Evolutionary conservation across 2,329 filamentous ascomycete species (phyloP).

Genomic region (Rhynchosporium agropyri): DNA sequence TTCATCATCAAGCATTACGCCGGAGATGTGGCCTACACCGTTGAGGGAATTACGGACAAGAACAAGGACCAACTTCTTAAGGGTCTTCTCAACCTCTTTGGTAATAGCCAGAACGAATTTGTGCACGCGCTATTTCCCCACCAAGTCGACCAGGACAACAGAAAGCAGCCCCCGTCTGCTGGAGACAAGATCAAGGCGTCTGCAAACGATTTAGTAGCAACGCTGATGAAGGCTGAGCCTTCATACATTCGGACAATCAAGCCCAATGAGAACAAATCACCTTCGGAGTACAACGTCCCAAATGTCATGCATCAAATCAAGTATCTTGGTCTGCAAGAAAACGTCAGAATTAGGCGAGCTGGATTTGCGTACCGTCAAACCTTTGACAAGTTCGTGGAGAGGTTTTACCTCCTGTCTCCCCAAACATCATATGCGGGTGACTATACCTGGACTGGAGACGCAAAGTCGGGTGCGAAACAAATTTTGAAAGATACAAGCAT

Average conservation of each 20-base stretch:
- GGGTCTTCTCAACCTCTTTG: constrained; percentile 85
- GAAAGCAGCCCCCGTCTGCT: constrained; percentile 88
- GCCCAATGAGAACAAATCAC: constrained; percentile 98
- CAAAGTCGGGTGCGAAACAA: constrained; percentile 83
- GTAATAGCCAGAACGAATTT: constrained; percentile 81
- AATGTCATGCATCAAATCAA: constrained; percentile 99
- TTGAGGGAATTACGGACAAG: constrained; percentile 98
- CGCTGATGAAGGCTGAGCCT: constrained; percentile 94
- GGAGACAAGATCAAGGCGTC: constrained; percentile 96
- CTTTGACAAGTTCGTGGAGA: constrained; percentile 97
- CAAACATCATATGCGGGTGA: constrained; percentile 96
- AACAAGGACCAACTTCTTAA: constrained; percentile 98
- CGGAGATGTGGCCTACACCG: constrained; percentile 91
- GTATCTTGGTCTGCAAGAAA: constrained; percentile 98
- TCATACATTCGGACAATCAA: constrained; percentile 99
- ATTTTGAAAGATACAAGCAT: constrained; percentile 97
- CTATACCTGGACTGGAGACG: constrained; percentile 92
- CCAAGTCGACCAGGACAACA: constrained; percentile 93
- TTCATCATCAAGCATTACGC: constrained; percentile 99
- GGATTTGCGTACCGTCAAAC: constrained; percentile 97
- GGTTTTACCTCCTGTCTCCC: constrained; percentile 92
- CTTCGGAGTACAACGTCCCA: constrained; percentile 84
- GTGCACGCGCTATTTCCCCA: constrained; percentile 88
- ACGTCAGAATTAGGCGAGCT: constrained; percentile 93
- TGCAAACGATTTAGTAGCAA: constrained; percentile 91